Base-by-base conservation (phyloP, 2,329 filamentous ascomycete genomes). In the Catunica adiposa region DNA sequence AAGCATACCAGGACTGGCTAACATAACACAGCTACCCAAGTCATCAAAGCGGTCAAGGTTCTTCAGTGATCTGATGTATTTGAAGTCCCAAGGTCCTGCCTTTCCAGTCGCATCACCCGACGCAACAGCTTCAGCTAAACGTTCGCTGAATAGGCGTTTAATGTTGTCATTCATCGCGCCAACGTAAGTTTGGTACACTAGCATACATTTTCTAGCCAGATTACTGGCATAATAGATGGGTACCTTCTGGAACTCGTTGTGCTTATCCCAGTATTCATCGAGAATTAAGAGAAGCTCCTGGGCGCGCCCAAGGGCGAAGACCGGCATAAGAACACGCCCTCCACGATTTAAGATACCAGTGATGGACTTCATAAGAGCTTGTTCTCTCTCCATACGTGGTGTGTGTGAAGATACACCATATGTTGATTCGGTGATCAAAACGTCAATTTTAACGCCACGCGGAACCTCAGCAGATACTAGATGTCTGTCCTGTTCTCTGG, bases 91-190 rank as follows among this genome's bases (percentile, higher is more conserved):
- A 0, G 92, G 92, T 0, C 86, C 86, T 37, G 86, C 89, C 64
- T 86, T 89, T 6, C 80, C 81, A 5, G 78, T 77, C 1, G 76
- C 77, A 61, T 89, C 85, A 7, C 86, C 86, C 34, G 81, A 82
- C 0, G 84, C 83, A 66, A 94, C 87, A 8, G 88, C 86, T 66
- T 94, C 88, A 3, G 87, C 88, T 80, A 95, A 94, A 51, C 88
- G 82, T 68, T 94, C 89, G 54, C 85, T 78, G 69, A 96, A 96
- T n/a, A 95, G 78, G 9, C 87, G 80, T 68, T 95, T 96, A 73
- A 98, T 97, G 64, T 96, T 97, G 65, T 97, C 90, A 66, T 98
- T 98, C 92, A 98, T 98, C 56, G 89, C 89, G 51, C 89, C 88
- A 51, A 97, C 88, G 64, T 97, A 98, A 1, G 92, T 98, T 67